Evolutionary conservation across 495 filamentous ascomycete genomes (phyloP).

Genomic region (Geopyxis carbonaria): DNA sequence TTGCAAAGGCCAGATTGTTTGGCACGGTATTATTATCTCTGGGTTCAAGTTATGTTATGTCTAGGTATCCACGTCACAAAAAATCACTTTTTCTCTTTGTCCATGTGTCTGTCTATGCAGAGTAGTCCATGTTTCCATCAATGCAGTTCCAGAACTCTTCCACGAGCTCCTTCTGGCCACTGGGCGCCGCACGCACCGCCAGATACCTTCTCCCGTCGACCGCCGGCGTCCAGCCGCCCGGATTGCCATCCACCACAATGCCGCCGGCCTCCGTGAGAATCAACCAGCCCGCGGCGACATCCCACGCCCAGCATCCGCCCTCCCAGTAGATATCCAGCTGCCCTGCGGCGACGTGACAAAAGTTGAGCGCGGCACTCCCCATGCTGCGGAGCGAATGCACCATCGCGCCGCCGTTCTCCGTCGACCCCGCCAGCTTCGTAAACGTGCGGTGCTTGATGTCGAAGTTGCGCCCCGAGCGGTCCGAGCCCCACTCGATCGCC

Average conservation of each 20-base stretch:
- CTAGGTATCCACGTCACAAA: no score
- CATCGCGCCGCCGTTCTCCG: constrained; percentile 62
- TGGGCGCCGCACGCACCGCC: constrained; percentile 48
- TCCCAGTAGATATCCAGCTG: constrained; percentile 81
- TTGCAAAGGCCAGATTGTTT: no score
- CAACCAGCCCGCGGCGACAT: constrained; percentile 83
- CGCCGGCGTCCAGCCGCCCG: constrained; percentile 52
- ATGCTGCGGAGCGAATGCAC: constrained; percentile 59
- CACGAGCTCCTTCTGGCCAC: constrained; percentile 56
- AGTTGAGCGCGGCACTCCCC: constrained; percentile 68
- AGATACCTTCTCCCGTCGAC: constrained; percentile 68
- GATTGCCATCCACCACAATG: constrained; percentile 59
- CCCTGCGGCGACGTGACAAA: constrained; percentile 66
- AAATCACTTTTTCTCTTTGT: no score
- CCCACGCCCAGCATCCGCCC: constrained; percentile 88
- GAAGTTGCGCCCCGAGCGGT: constrained; percentile 58
- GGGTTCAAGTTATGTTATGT: no score
- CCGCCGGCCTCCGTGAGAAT: constrained; percentile 75
- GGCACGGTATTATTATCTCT: no score
- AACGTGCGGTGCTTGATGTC: constrained; percentile 57
- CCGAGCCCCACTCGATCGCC: constrained; percentile 61
- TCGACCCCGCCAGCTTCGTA: constrained; percentile 40
- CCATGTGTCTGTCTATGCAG: no score
- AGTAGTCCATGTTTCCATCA: constrained; percentile 6
- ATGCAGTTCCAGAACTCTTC: constrained; percentile 62